Base-by-base conservation (phyloP, 78 protist species). In the Dictyostelium brefeldianum region DNA sequence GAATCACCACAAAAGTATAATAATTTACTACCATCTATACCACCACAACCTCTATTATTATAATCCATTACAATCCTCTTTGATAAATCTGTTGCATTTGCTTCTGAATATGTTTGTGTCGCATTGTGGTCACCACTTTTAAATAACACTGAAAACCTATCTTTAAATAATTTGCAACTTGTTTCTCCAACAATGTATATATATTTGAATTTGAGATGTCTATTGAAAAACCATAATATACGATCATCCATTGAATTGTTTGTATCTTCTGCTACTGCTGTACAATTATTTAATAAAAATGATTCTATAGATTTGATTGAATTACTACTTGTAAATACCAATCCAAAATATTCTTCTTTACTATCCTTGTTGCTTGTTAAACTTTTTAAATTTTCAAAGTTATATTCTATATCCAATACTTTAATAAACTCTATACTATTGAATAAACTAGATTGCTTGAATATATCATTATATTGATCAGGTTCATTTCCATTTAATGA, bases 151-250 rank as follows among this genome's bases (percentile, higher is more conserved):
- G 75, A 31, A 56, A 78, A 78, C 31, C 25, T 0, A 41, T 22
- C 20, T 78, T 36, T 43, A 56, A 54, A 78, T 78, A 54, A 56
- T 20, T 54, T 51, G 9, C 29, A 36, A 78, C 83, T 78, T 27
- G 83, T 54, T 54, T 78, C 83, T 0, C 83, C 83, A 54, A 78
- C 47, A 5, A 78, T 56, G 36, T 54, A 78, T 29, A 78, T 54
- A n/a, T 73, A 22, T 36, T 56, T 27, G 41, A n/a, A 17, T 18
- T 27, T 54, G n/a, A 78, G 7, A 5, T 12, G 5, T 6, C 8
- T 22, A 5, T 27, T 43, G 10, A 75, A 50, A n/a, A 27, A 75
- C 10, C 31, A 9, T 36, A 69, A 1, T 54, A 54, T 54, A 18
- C 62, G 14, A 36, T 36, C 43, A 36, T 36, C 43, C 43, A 36